Evolutionary conservation across 148 eudicot species (phyloP), one percentile per base, ranked within the genome.

Genomic region (Silene conica): DNA sequence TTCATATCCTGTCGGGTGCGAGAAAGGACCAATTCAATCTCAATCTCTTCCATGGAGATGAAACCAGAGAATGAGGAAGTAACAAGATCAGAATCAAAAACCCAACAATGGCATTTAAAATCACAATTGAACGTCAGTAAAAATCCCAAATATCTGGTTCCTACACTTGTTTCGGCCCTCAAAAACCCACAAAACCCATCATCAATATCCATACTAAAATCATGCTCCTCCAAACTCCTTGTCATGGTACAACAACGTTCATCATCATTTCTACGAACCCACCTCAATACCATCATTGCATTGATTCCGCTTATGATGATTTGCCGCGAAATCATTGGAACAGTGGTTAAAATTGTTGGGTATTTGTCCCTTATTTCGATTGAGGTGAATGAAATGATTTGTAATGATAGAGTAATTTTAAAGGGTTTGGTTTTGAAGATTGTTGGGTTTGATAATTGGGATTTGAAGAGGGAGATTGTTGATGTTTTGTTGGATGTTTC

Each of bases 401-500:
- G 81, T 58, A 59, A 41, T 31, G 89, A 89, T 55, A 62, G 45
- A 43, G 85, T 58, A 18, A 76, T 82, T 58, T 43, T 79, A 22
- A 79, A 66, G 23, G 71, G 43, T 4, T 74, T 79, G 12, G 21
- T 57, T 34, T 12, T 26, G 72, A 79, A 18, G 72, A 60, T 76
- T 66, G 52, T 65, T 75, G 63, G 68, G 76, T 52, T 1, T 31
- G 62, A 64, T 25, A 63, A 70, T 6, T 55, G 31, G 75, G 74
- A 15, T 8, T 74, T 82, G 34, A 86, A 67, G 76, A 74, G 56
- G 75, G 85, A 80, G 63, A 76, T 83, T 58, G 86, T 87, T 77
- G 83, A 86, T 80, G 87, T 87, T 63, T 43, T 86, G 43, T 81
- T 90, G 81, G 95, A 90, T 79, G 69, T 90, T 73, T 83, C 85